Base-by-base conservation (phyloP, 345 rosid genomes). In the Salix purpurea region DNA sequence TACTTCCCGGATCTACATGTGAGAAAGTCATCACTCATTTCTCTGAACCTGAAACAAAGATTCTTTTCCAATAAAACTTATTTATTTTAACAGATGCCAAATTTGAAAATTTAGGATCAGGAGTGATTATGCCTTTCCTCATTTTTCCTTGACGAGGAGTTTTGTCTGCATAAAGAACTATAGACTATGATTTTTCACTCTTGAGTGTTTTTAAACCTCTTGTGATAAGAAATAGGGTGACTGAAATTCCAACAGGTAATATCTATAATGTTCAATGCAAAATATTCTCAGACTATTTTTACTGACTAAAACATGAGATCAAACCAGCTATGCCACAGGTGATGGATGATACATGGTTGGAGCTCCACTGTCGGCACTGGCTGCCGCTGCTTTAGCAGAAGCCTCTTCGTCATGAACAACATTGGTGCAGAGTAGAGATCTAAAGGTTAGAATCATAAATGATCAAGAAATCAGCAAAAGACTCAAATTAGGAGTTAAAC, bases 301-400 rank as follows among this genome's bases (percentile, higher is more conserved):
- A 72, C 4, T 32, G 34, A 32, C 34, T 32, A 72, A 78, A 79
- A 85, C 21, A 42, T 58, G 62, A 80, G 65, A 76, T 72, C 81
- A 80, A 86, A 84, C 79, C 84, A 79, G 67, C 12, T 60, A 65
- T 48, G 69, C 39, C 70, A 50, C 60, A 66, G 81, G 79, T 76
- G 4, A 32, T 32, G 34, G 77, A 42, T 28, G 76, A 73, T 90
- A 92, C 99, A 95, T 96, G 77, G 99, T 92, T 28, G 94, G 92
- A 80, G 93, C 92, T 80, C 91, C 94, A 71, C 76, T 28, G 30
- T 28, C 30, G 30, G 30, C 30, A 28, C 30, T 28, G 30, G 30
- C 30, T 28, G 30, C 30, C 30, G 30, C 30, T 28, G 30, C 30
- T 28, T 28, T 28, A 28, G 30, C 2, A 28, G 30, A 28, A 28